These are phyloP conservation scores for Amoebophrya sp. DNA, from an alignment of 169 alveolate species.

Conservation along the genomic window DNA sequence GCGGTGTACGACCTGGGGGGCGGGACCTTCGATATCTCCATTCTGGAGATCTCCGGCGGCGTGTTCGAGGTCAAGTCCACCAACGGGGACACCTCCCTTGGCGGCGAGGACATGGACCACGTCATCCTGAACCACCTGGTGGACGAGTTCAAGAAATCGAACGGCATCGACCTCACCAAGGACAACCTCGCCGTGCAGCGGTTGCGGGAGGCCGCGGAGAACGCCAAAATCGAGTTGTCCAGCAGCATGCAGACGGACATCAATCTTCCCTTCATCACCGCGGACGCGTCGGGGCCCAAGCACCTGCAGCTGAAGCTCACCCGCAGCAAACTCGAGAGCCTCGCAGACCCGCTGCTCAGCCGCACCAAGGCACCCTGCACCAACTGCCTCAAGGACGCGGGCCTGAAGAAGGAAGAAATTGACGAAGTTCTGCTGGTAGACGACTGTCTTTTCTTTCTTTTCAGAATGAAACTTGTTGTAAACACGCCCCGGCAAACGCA, in stretches of 20 bases:
- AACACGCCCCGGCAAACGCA: neutral
- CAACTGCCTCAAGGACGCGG: conserved; percentile 87
- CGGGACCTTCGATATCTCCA: conserved; percentile 97
- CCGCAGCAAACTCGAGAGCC: conserved; percentile 89
- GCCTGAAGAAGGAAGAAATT: conserved; percentile 75
- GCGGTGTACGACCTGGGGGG: conserved; percentile 90
- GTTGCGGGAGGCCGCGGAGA: conserved; percentile 96
- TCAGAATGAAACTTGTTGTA: neutral
- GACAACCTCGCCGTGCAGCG: conserved; percentile 94
- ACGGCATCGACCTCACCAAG: conserved; percentile 89
- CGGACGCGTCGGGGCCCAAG: conserved; percentile 96
- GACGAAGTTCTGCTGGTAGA: conserved; percentile 83
- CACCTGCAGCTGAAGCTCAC: conserved; percentile 90
- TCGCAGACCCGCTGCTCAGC: conserved; percentile 52
- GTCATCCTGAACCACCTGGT: conserved; percentile 81
- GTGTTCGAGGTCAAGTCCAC: conserved; percentile 98
- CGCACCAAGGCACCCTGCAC: conserved; percentile 87
- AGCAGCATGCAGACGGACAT: conserved; percentile 88
- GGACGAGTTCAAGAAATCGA: conserved; percentile 88
- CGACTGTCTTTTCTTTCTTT: neutral
- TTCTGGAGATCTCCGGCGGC: conserved; percentile 94
- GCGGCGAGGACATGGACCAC: conserved; percentile 99
- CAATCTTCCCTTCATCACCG: conserved; percentile 93
- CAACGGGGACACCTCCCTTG: conserved; percentile 96
- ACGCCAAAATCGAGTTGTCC: conserved; percentile 95